These are phyloP conservation scores for Cunninghamia lanceolata DNA, from an alignment of 75 land plant genomes.

Conservation along the genomic window DNA sequence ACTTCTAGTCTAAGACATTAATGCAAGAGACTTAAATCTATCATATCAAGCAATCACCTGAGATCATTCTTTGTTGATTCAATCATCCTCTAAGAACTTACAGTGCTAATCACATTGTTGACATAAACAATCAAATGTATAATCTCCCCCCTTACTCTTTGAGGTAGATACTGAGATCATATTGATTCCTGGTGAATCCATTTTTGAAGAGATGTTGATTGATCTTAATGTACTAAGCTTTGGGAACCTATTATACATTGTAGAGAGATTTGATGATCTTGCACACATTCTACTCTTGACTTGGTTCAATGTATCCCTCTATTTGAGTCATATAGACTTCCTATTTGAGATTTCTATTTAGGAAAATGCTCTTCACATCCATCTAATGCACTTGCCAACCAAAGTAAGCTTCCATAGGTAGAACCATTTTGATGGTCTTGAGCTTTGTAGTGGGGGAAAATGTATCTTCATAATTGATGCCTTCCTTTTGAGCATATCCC, in stretches of 20 bases:
- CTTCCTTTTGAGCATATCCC: neutral
- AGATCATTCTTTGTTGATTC: neutral
- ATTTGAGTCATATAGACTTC: neutral
- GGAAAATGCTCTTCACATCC: neutral
- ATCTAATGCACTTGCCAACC: neutral
- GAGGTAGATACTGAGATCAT: neutral
- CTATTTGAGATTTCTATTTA: neutral
- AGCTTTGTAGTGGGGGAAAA: neutral
- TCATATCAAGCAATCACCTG: neutral
- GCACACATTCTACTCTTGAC: neutral
- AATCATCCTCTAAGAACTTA: neutral
- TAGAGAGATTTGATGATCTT: neutral
- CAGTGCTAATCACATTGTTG: neutral
- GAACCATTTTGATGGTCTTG: neutral
- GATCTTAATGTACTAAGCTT: neutral
- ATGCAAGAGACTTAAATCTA: neutral
- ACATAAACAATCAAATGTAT: too few relatives aligned
- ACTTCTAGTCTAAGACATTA: neutral
- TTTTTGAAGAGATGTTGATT: too few relatives aligned
- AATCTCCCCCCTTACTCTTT: too few relatives aligned
- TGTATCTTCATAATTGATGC: neutral
- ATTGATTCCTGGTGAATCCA: neutral
- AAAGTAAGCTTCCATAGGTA: neutral
- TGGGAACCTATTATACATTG: neutral
- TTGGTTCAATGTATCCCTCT: neutral